A percentile compares a stretch with the other conserved stretches of the same genome.
Evolutionary conservation across 2,329 filamentous ascomycete genomes (phyloP).

Genomic region (Stagonosporopsis chrysanthemi): DNA sequence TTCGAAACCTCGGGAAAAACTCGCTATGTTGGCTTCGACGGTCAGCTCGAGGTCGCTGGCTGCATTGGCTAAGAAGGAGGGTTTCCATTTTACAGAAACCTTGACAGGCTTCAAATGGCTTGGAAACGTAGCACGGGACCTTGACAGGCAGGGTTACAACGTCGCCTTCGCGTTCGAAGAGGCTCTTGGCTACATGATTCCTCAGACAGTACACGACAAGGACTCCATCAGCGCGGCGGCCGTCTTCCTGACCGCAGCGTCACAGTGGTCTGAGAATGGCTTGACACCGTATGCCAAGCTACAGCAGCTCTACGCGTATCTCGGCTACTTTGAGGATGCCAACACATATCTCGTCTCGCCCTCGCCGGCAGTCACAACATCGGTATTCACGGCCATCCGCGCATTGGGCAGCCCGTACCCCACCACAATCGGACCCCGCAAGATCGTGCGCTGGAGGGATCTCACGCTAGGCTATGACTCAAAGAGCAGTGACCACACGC

Average conservation of each 20-base stretch:
- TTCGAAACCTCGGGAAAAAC: constrained; percentile 48
- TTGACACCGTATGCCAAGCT: constrained; percentile 66
- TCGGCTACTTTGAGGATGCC: constrained; percentile 68
- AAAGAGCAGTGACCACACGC: constrained; percentile 58
- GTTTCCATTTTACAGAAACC: constrained; percentile 66
- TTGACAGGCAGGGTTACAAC: constrained; percentile 57
- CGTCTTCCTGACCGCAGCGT: constrained; percentile 64
- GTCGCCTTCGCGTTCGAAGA: constrained; percentile 69
- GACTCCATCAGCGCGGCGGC: constrained; percentile 68
- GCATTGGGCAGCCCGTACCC: constrained; percentile 53
- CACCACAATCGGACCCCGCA: constrained; percentile 58
- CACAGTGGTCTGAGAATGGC: constrained; percentile 60
- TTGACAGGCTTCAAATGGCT: constrained; percentile 75
- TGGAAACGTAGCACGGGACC: constrained; percentile 65
- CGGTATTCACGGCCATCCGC: constrained; percentile 64
- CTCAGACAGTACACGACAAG: constrained; percentile 68
- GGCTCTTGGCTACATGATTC: constrained; percentile 72
- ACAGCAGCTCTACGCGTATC: constrained; percentile 63
- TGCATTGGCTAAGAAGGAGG: constrained; percentile 62
- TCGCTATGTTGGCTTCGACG: constrained; percentile 68
- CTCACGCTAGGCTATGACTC: constrained; percentile 68
- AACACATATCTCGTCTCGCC: constrained; percentile 71
- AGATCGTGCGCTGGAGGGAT: constrained; percentile 67
- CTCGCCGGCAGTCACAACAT: constrained; percentile 58
- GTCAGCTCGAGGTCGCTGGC: constrained; percentile 70